Conservation (phyloP, 2,329 filamentous ascomycete species). For the Aspergillus fructus region DNA sequence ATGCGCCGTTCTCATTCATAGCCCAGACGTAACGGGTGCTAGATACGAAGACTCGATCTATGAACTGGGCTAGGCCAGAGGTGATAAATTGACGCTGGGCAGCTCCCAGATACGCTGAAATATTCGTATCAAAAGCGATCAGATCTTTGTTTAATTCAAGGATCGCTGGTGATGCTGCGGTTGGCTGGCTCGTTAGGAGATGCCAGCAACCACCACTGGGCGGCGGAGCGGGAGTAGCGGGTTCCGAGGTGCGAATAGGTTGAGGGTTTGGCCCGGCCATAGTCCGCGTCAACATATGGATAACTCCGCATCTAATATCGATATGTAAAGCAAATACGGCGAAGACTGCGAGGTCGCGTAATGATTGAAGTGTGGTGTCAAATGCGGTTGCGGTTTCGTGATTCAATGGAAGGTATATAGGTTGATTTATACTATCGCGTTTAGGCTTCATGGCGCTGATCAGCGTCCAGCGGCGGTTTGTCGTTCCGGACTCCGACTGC, state of each 20-base stretch:
- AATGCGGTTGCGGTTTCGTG: constrained; percentile 82
- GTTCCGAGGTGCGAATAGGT: constrained; percentile 32
- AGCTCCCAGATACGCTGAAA: constrained; percentile 69
- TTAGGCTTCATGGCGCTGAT: constrained; percentile 61
- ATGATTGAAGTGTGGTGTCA: constrained; percentile 80
- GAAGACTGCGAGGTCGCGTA: constrained; percentile 74
- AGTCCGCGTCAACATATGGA: constrained; percentile 71
- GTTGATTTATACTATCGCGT: constrained; percentile 57
- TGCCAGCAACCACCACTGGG: constrained; percentile 66
- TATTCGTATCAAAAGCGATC: constrained; percentile 82
- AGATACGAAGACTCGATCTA: constrained; percentile 75
- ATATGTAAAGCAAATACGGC: constrained; percentile 84
- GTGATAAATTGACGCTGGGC: constrained; percentile 74
- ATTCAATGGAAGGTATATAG: constrained; percentile 84
- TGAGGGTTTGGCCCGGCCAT: constrained; percentile 56
- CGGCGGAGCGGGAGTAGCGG: constrained; percentile 58
- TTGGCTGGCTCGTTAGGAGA: constrained; percentile 42
- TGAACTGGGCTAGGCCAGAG: constrained; percentile 71
- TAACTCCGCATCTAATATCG: constrained; percentile 80
- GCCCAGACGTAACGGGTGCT: constrained; percentile 69
- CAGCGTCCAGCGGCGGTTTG: constrained; percentile 79
- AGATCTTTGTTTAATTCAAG: constrained; percentile 81
- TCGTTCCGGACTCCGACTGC: constrained; percentile 45
- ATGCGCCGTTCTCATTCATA: constrained; percentile 81
- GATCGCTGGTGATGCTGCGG: constrained; percentile 61